Percentiles rank a stretch among this genome's conserved stretches.
Conservation (phyloP, 495 filamentous ascomycete species). For the Talaromyces trachyspermus region DNA sequence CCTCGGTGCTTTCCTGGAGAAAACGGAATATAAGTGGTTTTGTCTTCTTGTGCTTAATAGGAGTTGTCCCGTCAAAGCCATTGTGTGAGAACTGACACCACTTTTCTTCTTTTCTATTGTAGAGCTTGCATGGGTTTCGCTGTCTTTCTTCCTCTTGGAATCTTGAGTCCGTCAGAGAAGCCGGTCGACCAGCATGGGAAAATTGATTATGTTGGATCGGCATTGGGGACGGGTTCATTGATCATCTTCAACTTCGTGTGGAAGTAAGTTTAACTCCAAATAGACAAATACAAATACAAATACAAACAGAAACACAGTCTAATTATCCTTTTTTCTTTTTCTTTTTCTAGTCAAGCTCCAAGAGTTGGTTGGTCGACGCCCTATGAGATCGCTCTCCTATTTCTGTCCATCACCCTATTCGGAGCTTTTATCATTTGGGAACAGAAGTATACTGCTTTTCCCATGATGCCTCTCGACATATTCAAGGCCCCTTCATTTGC, state of each 20-base stretch:
- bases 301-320: background rate
- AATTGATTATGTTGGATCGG: conserved; percentile 43
- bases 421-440: conserved; percentile 41
- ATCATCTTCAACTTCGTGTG: conserved; percentile 50
- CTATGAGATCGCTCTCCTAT: conserved; percentile 38
- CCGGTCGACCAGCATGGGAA: conserved; percentile 34
- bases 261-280: conserved; percentile 46
- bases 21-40: conserved; percentile 40
- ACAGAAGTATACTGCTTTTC: conserved; percentile 27
- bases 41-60: conserved; percentile 40
- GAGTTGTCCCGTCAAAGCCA: background rate
- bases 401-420: conserved; percentile 34
- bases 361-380: conserved; percentile 39
- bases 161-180: conserved; percentile 30
- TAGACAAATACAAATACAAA: background rate
- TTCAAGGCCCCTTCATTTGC: conserved; percentile 44
- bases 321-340: conserved; percentile 5
- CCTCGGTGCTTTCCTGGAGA: conserved; percentile 34
- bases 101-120: background rate
- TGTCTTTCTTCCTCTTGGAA: conserved; percentile 22
- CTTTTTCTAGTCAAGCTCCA: conserved; percentile 38
- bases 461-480: conserved; percentile 44
- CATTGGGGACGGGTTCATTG: conserved; percentile 35
- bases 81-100: background rate
- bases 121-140: conserved; percentile 30